phyloP scores from a whole-genome alignment of 306 rosid species.

The Spatholobus suberectus region DNA sequence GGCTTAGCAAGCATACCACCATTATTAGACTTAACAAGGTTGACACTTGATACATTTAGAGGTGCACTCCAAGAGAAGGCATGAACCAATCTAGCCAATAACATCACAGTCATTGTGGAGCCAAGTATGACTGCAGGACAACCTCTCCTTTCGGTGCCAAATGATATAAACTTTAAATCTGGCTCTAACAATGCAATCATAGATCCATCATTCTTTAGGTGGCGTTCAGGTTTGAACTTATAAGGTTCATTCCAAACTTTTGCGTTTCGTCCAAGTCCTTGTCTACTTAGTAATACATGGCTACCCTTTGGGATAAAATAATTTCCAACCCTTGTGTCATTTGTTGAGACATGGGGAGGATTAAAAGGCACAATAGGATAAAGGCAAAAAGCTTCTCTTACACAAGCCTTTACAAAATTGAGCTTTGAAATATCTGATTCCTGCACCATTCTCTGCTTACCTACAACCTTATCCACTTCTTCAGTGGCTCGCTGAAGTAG shows the following conservation, averaged over 20 bases:
- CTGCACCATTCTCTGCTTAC: conserved; percentile 44
- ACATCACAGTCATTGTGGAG: conserved; percentile 43
- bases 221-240: conserved; percentile 53
- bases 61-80: conserved; percentile 53
- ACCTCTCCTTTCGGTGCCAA: conserved; percentile 51
- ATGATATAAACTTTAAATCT: conserved; percentile 38
- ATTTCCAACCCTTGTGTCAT: conserved; percentile 40
- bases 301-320: conserved; percentile 63
- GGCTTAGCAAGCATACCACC: not conserved
- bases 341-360: conserved; percentile 46
- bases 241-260: conserved; percentile 48
- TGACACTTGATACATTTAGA: not conserved
- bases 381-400: conserved; percentile 52
- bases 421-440: conserved; percentile 56
- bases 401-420: conserved; percentile 49
- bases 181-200: conserved; percentile 31
- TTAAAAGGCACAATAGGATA: conserved; percentile 55
- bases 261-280: conserved; percentile 46
- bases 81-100: conserved; percentile 56
- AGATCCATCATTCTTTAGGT: not conserved
- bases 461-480: conserved; percentile 50
- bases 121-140: conserved; percentile 49
- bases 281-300: conserved; percentile 48
- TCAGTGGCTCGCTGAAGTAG: conserved; percentile 41
- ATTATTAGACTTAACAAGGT: not conserved